Evolutionary conservation across 2,329 filamentous ascomycete genomes (phyloP).

Genomic region (Calonectria pauciramosa): DNA sequence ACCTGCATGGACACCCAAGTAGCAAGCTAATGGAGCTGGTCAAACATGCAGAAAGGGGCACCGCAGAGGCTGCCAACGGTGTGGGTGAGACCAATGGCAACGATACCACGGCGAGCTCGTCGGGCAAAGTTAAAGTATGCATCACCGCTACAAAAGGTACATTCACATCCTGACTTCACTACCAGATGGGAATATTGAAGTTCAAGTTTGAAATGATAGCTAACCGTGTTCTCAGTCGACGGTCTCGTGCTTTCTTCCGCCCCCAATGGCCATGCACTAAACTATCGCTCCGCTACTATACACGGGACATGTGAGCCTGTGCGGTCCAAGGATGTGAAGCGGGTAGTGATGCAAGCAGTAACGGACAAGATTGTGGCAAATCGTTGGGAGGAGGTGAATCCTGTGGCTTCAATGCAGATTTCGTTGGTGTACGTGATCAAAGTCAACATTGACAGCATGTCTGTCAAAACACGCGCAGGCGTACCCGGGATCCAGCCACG

Average conservation of each 20-base stretch:
- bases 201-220: neutral
- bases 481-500: neutral
- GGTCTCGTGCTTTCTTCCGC: neutral
- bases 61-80: neutral
- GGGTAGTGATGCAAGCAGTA: neutral
- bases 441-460: neutral
- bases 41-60: neutral
- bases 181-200: neutral
- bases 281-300: neutral
- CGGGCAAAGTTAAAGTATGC: neutral
- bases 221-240: neutral
- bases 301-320: neutral
- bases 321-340: neutral
- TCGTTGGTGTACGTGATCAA: neutral
- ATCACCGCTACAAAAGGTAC: neutral
- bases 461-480: neutral
- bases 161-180: neutral
- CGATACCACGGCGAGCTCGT: neutral
- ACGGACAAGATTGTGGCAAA: neutral
- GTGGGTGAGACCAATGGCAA: neutral
- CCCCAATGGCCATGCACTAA: neutral
- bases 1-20: neutral
- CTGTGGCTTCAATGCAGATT: neutral
- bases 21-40: neutral
- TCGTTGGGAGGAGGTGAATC: neutral